Percentiles rank a stretch among this genome's conserved stretches.
These are phyloP conservation scores for Hemisphaericaspora xylanilytica DNA, from an alignment of 1,139 yeast genomes.

Conservation along the genomic window DNA sequence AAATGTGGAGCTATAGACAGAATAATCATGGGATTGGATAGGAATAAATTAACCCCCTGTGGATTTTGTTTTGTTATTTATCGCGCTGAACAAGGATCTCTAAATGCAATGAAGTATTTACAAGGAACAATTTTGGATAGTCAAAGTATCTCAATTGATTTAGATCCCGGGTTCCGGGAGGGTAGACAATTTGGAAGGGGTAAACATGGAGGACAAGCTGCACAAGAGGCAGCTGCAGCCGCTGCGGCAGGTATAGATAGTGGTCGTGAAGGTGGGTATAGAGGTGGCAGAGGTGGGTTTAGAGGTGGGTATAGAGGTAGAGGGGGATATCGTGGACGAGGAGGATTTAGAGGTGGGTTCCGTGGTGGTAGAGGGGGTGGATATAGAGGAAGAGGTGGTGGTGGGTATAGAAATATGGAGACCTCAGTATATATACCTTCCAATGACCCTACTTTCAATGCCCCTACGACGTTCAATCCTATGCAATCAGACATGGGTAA, in stretches of 20 bases:
- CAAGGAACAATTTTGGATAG: slow-evolving; percentile 82
- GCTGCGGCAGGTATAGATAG: slow-evolving; percentile 26
- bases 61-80: slow-evolving; percentile 93
- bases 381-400: slow-evolving; percentile 3
- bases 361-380: slow-evolving; percentile 13
- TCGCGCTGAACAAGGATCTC: slow-evolving; percentile 62
- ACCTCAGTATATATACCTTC: slow-evolving; percentile 21
- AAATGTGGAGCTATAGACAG: slow-evolving; percentile 74
- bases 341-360: slow-evolving; percentile 11
- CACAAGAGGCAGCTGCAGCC: slow-evolving; percentile 34
- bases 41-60: slow-evolving; percentile 87
- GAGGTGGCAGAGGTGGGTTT: slow-evolving; percentile 25
- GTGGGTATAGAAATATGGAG: slow-evolving; percentile 13
- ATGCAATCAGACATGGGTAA: slow-evolving; percentile 9
- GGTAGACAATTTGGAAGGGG: slow-evolving; percentile 97
- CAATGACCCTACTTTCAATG: slow-evolving; percentile 18
- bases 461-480: slow-evolving; percentile 18
- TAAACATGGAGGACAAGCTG: slow-evolving; percentile 78
- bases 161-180: slow-evolving; percentile 92
- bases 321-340: slow-evolving; percentile 5
- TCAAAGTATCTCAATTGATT: slow-evolving; percentile 72
- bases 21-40: slow-evolving; percentile 90
- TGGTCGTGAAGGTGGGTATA: slow-evolving; percentile 25
- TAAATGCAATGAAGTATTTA: slow-evolving; percentile 77
- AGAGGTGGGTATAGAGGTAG: slow-evolving; percentile 13